Base-by-base conservation (phyloP, 495 filamentous ascomycete species). In the Lophium mytilinum region DNA sequence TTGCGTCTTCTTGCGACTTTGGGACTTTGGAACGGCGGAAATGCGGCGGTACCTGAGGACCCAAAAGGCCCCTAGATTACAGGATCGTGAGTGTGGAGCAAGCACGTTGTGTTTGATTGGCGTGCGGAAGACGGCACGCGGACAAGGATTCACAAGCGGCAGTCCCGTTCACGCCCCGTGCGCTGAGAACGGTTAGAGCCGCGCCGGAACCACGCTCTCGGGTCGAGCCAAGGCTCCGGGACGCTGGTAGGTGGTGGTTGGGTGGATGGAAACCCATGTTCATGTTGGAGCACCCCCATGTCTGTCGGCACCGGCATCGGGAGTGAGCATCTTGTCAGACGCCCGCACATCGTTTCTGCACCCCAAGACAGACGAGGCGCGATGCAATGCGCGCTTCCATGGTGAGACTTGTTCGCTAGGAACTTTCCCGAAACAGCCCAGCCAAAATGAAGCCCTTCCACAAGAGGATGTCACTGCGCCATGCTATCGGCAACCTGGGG, bases 71-170 rank as follows among this genome's bases (percentile, higher is more conserved):
- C 24, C 24, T 6, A 30, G 24, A 30, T 30, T 30, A 30, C 24
- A 30, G 45, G 21, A n/a, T 24, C 7, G 17, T 48, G 18, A 48
- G 14, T 18, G 21, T 48, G 7, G 17, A 24, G 14, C 9, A 24
- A 12, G 17, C 7, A 9, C 10, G n/a, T 11, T 14, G 45, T 9
- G 9, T 14, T 24, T 48, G 45, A 48, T 48, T 48, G 45, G 45
- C 45, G 12, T 48, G 45, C 18, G 18, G 7, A 48, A 45, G 41
- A 11, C 19, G 14, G 17, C 4, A n/a, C 21, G 19, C 21, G 12
- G 14, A 64, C 56, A 53, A 53, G 61, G 60, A 57, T 60, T 53
- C 57, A 57, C 53, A 53, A 57, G 61, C 61, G 61, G 61, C 41
- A 64, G 46, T 58, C 51, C 52, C 56, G 47, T 36, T 19, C 36